Evolutionary conservation across 768 basidiomycete species (phyloP), one percentile per base, ranked within the genome.

Genomic region (Rubroboletus satanas): DNA sequence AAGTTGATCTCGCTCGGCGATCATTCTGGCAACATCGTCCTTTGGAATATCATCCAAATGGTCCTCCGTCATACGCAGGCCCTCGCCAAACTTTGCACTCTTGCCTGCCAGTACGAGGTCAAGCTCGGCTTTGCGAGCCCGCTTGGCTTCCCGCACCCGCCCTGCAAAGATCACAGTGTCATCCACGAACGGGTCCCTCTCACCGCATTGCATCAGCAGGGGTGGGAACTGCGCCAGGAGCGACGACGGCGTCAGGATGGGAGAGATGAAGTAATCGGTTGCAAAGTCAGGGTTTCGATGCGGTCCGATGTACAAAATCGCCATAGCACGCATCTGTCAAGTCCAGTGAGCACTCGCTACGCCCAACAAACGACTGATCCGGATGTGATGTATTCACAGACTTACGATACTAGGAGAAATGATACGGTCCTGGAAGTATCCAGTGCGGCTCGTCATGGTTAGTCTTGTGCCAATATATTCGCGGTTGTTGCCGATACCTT

Each of bases 121-220:
- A 7, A 95, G 78, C 63, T 93, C 88, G 15, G 77, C 73, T 70
- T 85, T 89, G 33, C 91, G 83, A 10, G 83, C 83, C 23, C 90
- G 83, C 73, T 98, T 99, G 15, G 97, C 96, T 68, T 98, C 92
- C 28, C 96, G 79, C n/a, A 99, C 79, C 31, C 91, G 85, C 14
- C 95, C 96, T 3, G 94, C 91, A 64, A 98, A 96, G 62, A 98
- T 93, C 59, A 99, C 88, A 0, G 93, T 98, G 69, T 98, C 97
- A 71, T 99, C 97, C 23, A 97, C 93, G 63, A 99, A 92, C 0
- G 96, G 92, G 58, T 89, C 87, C 66, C 93, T 94, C 73, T 98
- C 97, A 17, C 97, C 97, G 62, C 92, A 94, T 65, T 95, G 90
- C 79, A 98, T 84, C 57, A 95, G 80, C 41, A 98, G 79, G 10